These are phyloP conservation scores for Pyrenochaeta sp. DNA, from an alignment of 2,329 filamentous ascomycete species.

Conservation along the genomic window DNA sequence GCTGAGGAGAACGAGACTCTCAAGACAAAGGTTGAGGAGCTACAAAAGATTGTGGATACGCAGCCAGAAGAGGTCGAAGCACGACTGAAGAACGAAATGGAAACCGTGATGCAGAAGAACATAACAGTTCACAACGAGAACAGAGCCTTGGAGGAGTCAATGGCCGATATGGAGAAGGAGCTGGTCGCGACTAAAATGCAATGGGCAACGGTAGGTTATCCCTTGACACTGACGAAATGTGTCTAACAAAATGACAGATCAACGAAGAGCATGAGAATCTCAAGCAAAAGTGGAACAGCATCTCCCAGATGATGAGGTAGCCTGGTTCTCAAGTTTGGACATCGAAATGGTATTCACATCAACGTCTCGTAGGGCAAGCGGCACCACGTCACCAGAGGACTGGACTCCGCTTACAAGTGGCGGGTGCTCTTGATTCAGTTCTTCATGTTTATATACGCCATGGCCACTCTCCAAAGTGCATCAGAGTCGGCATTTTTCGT, in stretches of 20 bases:
- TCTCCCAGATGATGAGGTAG: conserved; percentile 55
- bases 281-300: conserved; percentile 58
- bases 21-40: conserved; percentile 81
- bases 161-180: conserved; percentile 90
- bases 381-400: conserved; percentile 25
- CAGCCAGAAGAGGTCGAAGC: conserved; percentile 90
- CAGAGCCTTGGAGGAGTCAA: conserved; percentile 82
- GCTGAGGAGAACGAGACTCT: conserved; percentile 89
- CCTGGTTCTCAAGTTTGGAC: conserved; percentile 13
- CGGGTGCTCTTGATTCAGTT: conserved; percentile 36
- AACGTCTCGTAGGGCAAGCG: conserved; percentile 29
- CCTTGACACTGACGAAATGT: background rate
- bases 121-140: conserved; percentile 95
- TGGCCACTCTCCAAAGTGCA: background rate
- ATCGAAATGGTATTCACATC: conserved; percentile 29
- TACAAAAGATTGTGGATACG: conserved; percentile 85
- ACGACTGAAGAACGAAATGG: conserved; percentile 82
- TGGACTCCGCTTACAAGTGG: conserved; percentile 27
- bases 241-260: conserved; percentile 45
- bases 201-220: conserved; percentile 82
- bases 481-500: conserved; percentile 4
- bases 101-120: conserved; percentile 90
- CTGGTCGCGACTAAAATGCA: conserved; percentile 93
- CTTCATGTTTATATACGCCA: conserved; percentile 41
- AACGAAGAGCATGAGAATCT: conserved; percentile 58